phyloP scores from a whole-genome alignment of 2,329 filamentous ascomycete genomes.

The Tolypocladium endophyticum region DNA sequence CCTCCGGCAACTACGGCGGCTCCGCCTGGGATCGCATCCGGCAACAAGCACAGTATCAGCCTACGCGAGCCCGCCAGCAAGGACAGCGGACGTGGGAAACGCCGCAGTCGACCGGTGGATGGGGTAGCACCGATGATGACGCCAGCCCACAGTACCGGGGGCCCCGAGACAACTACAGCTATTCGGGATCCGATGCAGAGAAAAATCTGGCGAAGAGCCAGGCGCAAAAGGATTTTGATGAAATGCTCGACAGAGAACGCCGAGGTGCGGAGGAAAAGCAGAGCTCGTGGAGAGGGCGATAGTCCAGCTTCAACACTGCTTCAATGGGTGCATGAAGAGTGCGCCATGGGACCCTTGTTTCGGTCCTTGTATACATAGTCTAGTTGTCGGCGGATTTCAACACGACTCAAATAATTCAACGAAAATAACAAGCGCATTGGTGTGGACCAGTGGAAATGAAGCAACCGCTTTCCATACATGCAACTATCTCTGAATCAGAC shows the following conservation, averaged over 20 bases:
- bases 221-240: constrained; percentile 41
- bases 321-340: too few relatives aligned
- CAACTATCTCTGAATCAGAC: not conserved
- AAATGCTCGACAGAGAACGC: constrained; percentile 34
- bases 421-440: not conserved
- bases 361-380: not conserved
- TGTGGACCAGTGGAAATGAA: not conserved
- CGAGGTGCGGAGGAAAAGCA: constrained; percentile 16
- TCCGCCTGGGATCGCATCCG: constrained; percentile 37
- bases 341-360: not conserved
- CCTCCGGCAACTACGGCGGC: constrained; percentile 9
- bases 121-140: constrained; percentile 14
- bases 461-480: not conserved
- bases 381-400: not conserved
- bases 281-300: constrained; percentile 14
- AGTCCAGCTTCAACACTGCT: not conserved
- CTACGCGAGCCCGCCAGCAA: constrained; percentile 9
- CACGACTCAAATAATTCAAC: not conserved
- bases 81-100: constrained; percentile 8
- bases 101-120: constrained; percentile 5
- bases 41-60: constrained; percentile 21
- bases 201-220: constrained; percentile 27
- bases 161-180: constrained; percentile 20
- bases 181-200: constrained; percentile 25
- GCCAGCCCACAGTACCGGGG: constrained; percentile 8